phyloP scores from a whole-genome alignment of 1,139 yeast genomes.

The Geotrichum restrictum region DNA sequence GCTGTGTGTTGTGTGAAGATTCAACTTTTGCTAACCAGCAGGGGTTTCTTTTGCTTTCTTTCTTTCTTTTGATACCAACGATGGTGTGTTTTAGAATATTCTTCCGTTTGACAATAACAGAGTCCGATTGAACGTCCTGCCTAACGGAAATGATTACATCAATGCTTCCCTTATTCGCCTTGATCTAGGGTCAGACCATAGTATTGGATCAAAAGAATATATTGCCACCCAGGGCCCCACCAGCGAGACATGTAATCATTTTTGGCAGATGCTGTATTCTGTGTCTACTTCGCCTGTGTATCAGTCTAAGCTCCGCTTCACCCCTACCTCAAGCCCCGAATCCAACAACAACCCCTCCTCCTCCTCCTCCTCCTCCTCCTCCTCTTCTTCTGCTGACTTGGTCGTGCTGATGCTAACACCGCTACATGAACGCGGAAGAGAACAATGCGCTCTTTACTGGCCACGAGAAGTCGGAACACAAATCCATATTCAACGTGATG shows the following conservation, averaged over 20 bases:
- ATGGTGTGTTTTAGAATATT: conserved; percentile 47
- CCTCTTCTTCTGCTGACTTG: too few relatives aligned
- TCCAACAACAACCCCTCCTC: conserved; percentile 41
- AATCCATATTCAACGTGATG: conserved; percentile 23
- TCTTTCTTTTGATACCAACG: neutral
- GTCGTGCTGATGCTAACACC: conserved; percentile 88
- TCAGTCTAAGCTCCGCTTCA: too few relatives aligned
- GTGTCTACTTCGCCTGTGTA: neutral
- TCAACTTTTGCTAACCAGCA: neutral
- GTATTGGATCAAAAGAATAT: conserved; percentile 38
- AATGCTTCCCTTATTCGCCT: conserved; percentile 47
- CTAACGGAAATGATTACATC: conserved; percentile 41
- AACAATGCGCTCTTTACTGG: conserved; percentile 80
- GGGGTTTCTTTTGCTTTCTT: too few relatives aligned
- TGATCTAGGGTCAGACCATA: conserved; percentile 27
- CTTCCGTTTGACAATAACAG: conserved; percentile 59
- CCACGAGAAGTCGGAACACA: conserved; percentile 38
- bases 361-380: too few relatives aligned
- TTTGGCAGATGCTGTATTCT: conserved; percentile 78
- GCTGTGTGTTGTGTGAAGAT: too few relatives aligned
- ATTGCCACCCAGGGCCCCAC: conserved; percentile 77
- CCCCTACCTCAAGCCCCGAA: neutral
- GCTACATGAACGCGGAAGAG: conserved; percentile 52
- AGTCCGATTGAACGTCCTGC: conserved; percentile 43
- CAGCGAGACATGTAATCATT: conserved; percentile 55